phyloP scores from a whole-genome alignment of 345 rosid genomes.

The Moricandia moricandioides region DNA sequence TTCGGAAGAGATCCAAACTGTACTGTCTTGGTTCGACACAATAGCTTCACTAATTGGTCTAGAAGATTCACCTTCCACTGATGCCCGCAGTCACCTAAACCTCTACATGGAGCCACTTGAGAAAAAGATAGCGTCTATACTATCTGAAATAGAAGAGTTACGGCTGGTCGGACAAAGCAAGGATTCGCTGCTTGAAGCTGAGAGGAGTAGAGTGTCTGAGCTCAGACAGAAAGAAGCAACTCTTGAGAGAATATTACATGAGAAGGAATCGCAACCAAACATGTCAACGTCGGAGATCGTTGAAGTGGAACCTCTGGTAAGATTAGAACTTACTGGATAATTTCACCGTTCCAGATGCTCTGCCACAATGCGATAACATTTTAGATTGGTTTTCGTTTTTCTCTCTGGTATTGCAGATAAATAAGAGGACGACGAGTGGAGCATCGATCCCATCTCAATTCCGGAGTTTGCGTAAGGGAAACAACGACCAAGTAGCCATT shows the following conservation, averaged over 20 bases:
- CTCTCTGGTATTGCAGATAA: conserved; percentile 43
- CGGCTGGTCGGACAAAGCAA: conserved; percentile 52
- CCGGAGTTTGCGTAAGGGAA: conserved; percentile 79
- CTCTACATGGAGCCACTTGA: conserved; percentile 63
- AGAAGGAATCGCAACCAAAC: conserved; percentile 60
- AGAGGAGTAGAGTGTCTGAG: conserved; percentile 70
- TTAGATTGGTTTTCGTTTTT: neutral
- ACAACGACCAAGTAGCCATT: conserved; percentile 87
- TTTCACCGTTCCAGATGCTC: neutral
- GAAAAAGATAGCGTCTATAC: conserved; percentile 51
- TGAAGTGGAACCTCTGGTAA: conserved; percentile 92
- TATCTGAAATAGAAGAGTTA: conserved; percentile 59
- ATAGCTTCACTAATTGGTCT: conserved; percentile 47
- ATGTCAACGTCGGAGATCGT: conserved; percentile 65
- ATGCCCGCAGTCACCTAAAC: conserved; percentile 34
- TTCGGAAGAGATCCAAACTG: conserved; percentile 55
- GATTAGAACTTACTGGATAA: conserved; percentile 20
- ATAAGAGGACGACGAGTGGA: conserved; percentile 64
- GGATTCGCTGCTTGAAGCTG: conserved; percentile 63
- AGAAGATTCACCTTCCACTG: conserved; percentile 45
- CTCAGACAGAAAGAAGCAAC: conserved; percentile 57
- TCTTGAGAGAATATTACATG: conserved; percentile 62
- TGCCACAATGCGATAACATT: neutral
- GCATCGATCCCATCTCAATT: conserved; percentile 69
- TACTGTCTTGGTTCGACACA: conserved; percentile 61